Evolutionary conservation across 768 basidiomycete species (phyloP), one percentile per base, ranked within the genome.

Genomic region (Tylopilus balloui): DNA sequence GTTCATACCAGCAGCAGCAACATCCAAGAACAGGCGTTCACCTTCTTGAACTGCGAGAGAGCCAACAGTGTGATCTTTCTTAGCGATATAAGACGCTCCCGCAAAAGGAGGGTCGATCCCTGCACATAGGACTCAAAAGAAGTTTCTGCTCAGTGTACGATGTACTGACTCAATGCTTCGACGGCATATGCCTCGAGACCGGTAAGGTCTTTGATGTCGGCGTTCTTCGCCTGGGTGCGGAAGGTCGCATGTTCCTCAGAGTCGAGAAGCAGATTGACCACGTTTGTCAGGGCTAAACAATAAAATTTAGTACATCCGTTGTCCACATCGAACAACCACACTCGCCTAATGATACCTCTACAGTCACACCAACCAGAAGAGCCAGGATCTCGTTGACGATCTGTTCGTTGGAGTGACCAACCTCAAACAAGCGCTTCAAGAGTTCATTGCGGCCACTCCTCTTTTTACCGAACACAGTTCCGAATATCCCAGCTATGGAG

Each of bases 61-160:
- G 52, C 73, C 73, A 27, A 84, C 57, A 0, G 63, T 57, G 27
- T 74, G 70, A 32, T 80, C 73, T 42, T 71, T 71, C 40, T 74
- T 63, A 0, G 78, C 75, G 47, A 77, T 63, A 43, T 84, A 84
- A 58, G 77, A 82, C 27, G 79, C 77, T 47, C 88, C 87, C 46
- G 74, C 76, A 72, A 90, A 83, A 3, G 83, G 77, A 10, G 88
- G 86, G 37, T 85, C 83, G 42, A 88, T 71, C 45, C 88, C 86
- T 89, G 45, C 9, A 45, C 1, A 3, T 2, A 48, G 8, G 24
- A 14, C 32, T 63, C 17, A 13, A 50, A 32, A 3, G 12, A 23
- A 23, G 40, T 37, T 4, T 23, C 11, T 15, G 5, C 28, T 10
- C n/a, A 28, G 39, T 13, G 29, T 10, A 5, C 6, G 5, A n/a